Conservation (phyloP, 2,329 filamentous ascomycete genomes). For the Penicillium expansum region DNA sequence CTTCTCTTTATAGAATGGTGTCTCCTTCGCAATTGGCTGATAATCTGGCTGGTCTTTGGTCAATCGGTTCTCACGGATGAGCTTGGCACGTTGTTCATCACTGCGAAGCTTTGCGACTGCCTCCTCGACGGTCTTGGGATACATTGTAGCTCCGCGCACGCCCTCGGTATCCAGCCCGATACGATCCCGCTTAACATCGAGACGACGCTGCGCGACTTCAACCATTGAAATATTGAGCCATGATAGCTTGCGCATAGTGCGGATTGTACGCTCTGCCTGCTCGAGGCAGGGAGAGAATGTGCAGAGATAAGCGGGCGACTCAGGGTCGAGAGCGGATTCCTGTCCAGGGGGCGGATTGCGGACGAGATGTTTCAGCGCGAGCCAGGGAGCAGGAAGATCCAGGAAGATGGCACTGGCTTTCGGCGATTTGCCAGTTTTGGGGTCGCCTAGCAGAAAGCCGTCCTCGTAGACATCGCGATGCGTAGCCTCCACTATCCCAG, state of each 20-base stretch:
- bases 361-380: constrained; percentile 48
- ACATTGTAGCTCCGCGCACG: constrained; percentile 63
- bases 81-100: constrained; percentile 67
- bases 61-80: constrained; percentile 54
- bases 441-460: constrained; percentile 44
- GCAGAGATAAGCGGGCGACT: constrained; percentile 74
- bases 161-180: constrained; percentile 70
- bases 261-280: constrained; percentile 84
- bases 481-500: constrained; percentile 44
- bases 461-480: constrained; percentile 52
- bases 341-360: constrained; percentile 35
- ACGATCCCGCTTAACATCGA: constrained; percentile 79
- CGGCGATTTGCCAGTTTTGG: constrained; percentile 39
- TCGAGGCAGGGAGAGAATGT: constrained; percentile 97
- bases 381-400: constrained; percentile 52
- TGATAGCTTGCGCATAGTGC: constrained; percentile 72
- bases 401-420: constrained; percentile 50
- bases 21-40: constrained; percentile 18
- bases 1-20: constrained; percentile 29
- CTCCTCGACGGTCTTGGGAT: constrained; percentile 69
- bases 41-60: constrained; percentile 23
- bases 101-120: constrained; percentile 70
- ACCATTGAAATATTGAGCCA: constrained; percentile 96
- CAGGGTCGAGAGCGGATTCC: constrained; percentile 63
- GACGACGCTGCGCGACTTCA: constrained; percentile 73